phyloP scores from a whole-genome alignment of 345 rosid genomes.

The Eucalyptus globulus region DNA sequence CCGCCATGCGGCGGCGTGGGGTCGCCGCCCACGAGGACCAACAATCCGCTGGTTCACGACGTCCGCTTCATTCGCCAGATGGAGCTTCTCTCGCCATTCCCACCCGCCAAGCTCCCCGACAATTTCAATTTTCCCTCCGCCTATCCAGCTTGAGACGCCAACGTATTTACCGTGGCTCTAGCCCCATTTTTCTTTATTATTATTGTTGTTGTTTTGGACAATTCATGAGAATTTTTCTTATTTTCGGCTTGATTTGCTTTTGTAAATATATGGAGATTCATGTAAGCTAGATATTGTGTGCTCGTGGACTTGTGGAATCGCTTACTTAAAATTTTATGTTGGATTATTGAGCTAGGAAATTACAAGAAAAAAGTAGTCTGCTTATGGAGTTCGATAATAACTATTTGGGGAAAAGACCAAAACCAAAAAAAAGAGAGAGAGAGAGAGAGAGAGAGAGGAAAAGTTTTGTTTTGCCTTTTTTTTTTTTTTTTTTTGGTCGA shows the following conservation, averaged over 20 bases:
- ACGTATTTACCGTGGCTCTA: not conserved
- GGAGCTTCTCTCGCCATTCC: slow-evolving; percentile 52
- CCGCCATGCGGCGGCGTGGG: slow-evolving; percentile 41
- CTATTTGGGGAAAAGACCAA: not conserved
- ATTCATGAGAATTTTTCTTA: not conserved
- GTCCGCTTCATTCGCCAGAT: slow-evolving; percentile 52
- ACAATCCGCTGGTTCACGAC: slow-evolving; percentile 65
- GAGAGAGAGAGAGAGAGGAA: rapidly evolving
- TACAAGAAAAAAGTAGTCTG: not conserved
- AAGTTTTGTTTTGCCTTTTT: not conserved
- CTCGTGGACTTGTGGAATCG: not conserved
- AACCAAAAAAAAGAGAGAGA: not conserved
- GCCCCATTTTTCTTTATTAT: not conserved
- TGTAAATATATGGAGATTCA: not conserved
- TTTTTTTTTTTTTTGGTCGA: too few relatives aligned
- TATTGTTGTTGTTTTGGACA: not conserved
- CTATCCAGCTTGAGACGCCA: not conserved
- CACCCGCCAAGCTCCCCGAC: slow-evolving; percentile 39
- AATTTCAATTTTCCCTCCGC: slow-evolving; percentile 1
- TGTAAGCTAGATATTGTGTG: not conserved
- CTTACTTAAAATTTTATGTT: not conserved
- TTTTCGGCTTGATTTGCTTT: not conserved
- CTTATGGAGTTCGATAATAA: not conserved
- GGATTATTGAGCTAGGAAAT: not conserved
- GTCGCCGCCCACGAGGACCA: slow-evolving; percentile 74